Evolutionary conservation across 352 stramenopile genomes (phyloP), one percentile per base, ranked within the genome.

Genomic region (Pseudoperonospora humuli): DNA sequence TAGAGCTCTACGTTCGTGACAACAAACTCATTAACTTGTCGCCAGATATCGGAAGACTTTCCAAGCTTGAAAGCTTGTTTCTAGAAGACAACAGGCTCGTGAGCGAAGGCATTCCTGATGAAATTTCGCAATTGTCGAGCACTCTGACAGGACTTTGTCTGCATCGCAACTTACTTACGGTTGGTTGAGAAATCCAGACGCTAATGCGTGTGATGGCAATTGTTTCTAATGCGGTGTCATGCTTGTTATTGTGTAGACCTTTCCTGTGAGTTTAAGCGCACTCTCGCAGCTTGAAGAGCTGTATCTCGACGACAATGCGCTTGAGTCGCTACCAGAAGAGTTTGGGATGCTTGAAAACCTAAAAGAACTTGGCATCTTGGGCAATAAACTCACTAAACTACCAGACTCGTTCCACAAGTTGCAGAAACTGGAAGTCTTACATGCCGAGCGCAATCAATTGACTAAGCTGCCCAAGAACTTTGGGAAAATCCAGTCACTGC

Each of bases 1-100:
- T 61, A 1, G 83, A 95, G 54, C 62, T 95, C 15, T 95, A 95
- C 39, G 20, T 95, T 21, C 64, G 84, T 7, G 62, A 92, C 41
- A 95, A 95, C 50, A 39, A 79, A 35, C 57, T 95, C 26, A 61
- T 42, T 4, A 50, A 46, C 13, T 54, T 95, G 17, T 73, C 83
- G 0, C 19, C 46, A 4, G 57, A 54, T 13, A 78, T 93, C 26
- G 57, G 69, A 9, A 45, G 81, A 5, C 57, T 90, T 0, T 40
- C 56, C 5, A 63, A 79, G 15, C 67, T 95, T 15, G 80, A 95
- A 57, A 84, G 68, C 39, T 24, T 95, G 10, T 94, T 92, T 20
- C 55, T 95, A 20, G 83, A 95, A 67, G 80, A 92, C 50, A 95
- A 95, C 41, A 59, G 77, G 24, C 45, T 94, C 33, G 84, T 72